A percentile compares a stretch with the other conserved stretches of the same genome.
phyloP scores from a whole-genome alignment of 371 early-diverging fungal species.

The Mucor plumbeus region DNA sequence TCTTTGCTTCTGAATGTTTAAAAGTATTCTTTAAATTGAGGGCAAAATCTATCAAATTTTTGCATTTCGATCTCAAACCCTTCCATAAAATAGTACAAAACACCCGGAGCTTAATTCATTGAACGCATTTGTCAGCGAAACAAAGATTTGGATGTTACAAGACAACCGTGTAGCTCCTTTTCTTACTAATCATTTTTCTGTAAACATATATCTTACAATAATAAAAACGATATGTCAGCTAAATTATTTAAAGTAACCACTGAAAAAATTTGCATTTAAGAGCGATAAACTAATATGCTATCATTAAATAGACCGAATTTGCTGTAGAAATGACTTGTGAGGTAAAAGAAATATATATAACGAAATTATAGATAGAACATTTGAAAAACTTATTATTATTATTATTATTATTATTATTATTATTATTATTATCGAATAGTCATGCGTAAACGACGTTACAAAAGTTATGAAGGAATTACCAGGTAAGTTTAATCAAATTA shows the following conservation, averaged over 20 bases:
- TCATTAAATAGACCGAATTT: slow-evolving; percentile 66
- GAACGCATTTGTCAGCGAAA: slow-evolving; percentile 6
- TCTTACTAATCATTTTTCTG: not conserved
- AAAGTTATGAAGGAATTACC: slow-evolving; percentile 58
- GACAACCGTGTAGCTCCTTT: not conserved
- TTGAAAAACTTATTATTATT: not conserved
- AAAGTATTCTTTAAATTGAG: no score
- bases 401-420: no score
- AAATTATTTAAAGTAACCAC: slow-evolving; percentile 31
- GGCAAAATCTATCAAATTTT: no score
- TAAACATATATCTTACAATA: not conserved
- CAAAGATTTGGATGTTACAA: not conserved
- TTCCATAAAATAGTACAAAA: not conserved
- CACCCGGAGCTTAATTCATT: not conserved
- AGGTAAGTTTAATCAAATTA: slow-evolving; percentile 38
- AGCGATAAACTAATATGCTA: not conserved
- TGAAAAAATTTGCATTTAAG: not conserved
- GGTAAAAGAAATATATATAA: not conserved
- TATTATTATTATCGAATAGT: slow-evolving; percentile 8
- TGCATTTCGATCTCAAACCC: not conserved
- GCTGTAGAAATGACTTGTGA: slow-evolving; percentile 87
- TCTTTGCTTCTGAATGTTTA: no score
- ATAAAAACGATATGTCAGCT: slow-evolving; percentile 15
- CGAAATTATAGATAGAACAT: not conserved
- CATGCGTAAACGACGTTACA: slow-evolving; percentile 72